Evolutionary conservation across 1,284 basidiomycete species (phyloP).

Genomic region (Agaricales sp.): DNA sequence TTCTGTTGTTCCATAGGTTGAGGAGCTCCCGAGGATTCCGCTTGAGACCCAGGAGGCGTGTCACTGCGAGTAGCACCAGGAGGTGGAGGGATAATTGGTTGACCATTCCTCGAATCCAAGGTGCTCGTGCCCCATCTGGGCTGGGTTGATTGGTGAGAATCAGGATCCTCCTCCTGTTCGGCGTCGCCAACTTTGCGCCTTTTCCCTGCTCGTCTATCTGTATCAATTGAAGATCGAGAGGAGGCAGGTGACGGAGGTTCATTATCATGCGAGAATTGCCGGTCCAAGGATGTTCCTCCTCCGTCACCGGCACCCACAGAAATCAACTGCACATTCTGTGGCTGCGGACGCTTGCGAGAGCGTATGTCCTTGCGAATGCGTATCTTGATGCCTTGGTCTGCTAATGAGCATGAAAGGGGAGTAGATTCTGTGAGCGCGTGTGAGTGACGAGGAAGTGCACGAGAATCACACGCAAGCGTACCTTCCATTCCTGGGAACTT

Average conservation of each 20-base stretch:
- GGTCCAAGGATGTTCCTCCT: not conserved
- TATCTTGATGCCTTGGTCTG: constrained; percentile 90
- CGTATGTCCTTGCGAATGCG: constrained; percentile 85
- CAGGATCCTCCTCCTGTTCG: constrained; percentile 9
- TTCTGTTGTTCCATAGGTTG: constrained; percentile 16
- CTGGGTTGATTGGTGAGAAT: constrained; percentile 20
- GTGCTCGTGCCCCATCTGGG: constrained; percentile 19
- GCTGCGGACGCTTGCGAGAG: constrained; percentile 53
- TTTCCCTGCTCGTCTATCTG: not conserved
- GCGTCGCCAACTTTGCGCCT: not conserved
- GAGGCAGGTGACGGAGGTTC: constrained; percentile 2
- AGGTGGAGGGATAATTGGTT: constrained; percentile 18
- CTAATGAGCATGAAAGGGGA: constrained; percentile 76
- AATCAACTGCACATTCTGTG: constrained; percentile 28
- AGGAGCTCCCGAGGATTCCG: constrained; percentile 19
- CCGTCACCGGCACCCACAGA: constrained; percentile 23
- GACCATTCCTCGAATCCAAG: constrained; percentile 15
- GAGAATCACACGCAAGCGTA: constrained; percentile 22
- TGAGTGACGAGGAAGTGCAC: too few species aligned
- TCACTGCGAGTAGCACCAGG: constrained; percentile 14
- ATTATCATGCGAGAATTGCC: constrained; percentile 7
- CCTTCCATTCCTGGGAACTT: constrained; percentile 93
- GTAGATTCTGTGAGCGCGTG: constrained; percentile 60
- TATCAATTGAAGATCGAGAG: not conserved
- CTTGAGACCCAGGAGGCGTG: constrained; percentile 12